phyloP scores from a whole-genome alignment of 179 eudicot genomes.

The Heliamphora pulchella region DNA sequence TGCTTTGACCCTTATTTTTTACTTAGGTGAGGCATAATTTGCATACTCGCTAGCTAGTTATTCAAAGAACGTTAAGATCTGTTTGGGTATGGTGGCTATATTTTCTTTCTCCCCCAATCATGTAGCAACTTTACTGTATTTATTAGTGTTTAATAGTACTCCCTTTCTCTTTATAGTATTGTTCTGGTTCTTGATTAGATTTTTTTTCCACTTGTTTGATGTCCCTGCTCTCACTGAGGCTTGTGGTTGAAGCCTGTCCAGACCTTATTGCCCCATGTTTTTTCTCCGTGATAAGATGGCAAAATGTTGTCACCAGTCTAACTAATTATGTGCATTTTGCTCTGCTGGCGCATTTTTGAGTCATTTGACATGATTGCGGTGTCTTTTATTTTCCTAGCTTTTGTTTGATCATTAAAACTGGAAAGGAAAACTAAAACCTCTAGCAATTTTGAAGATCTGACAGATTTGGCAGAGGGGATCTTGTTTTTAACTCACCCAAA shows the following conservation, averaged over 20 bases:
- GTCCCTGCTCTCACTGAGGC: not conserved
- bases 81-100: too few relatives aligned
- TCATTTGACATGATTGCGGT: not conserved
- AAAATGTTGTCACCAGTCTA: not conserved
- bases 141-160: not conserved
- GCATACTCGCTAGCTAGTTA: not conserved
- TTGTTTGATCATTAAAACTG: not conserved
- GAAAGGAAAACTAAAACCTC: too few relatives aligned
- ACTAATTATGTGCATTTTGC: not conserved
- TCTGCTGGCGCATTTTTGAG: not conserved
- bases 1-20: slow-evolving; percentile 80
- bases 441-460: too few relatives aligned
- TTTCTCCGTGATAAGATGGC: not conserved
- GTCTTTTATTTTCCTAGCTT: too few relatives aligned
- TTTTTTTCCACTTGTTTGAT: not conserved
- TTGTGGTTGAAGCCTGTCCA: not conserved
- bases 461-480: too few relatives aligned
- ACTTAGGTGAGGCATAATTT: slow-evolving; percentile 23
- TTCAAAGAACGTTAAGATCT: too few relatives aligned
- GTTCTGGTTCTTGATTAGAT: too few relatives aligned
- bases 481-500: too few relatives aligned
- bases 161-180: not conserved
- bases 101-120: too few relatives aligned
- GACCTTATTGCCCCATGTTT: not conserved
- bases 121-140: not conserved